phyloP scores from a whole-genome alignment of 768 basidiomycete genomes.

The Mycena latifolia region DNA sequence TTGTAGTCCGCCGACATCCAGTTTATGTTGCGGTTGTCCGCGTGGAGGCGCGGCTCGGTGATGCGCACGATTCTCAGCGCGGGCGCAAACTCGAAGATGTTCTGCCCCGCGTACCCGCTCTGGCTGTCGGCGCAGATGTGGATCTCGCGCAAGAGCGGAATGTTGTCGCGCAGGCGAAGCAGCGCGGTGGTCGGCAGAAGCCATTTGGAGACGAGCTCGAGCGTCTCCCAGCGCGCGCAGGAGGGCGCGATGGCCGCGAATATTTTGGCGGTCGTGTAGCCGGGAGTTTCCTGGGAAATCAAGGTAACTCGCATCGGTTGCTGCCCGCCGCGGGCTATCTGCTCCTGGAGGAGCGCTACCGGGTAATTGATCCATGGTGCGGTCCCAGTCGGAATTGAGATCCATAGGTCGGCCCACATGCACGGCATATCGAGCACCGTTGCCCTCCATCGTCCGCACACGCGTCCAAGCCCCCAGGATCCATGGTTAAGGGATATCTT shows the following conservation, averaged over 20 bases:
- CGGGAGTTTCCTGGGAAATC: neutral
- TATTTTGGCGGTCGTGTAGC: neutral
- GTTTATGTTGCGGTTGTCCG: too few species aligned
- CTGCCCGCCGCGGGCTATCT: neutral
- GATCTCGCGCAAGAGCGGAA: too few species aligned
- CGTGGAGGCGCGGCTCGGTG: neutral
- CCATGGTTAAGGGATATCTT: neutral
- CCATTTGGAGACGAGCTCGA: too few species aligned
- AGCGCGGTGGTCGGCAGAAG: too few species aligned
- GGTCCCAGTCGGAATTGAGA: neutral
- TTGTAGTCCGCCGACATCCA: too few species aligned
- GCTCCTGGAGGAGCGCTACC: neutral
- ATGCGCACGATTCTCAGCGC: too few species aligned
- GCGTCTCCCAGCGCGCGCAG: too few species aligned
- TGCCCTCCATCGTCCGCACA: conserved; percentile 20
- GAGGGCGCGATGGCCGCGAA: neutral
- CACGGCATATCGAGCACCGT: conserved; percentile 5
- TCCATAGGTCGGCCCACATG: conserved; percentile 11
- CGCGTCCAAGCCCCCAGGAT: too few species aligned
- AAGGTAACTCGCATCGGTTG: neutral
- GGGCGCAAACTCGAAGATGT: too few species aligned
- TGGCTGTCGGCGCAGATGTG: too few species aligned
- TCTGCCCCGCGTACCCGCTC: too few species aligned
- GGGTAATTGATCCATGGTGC: too few species aligned
- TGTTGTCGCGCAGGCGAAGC: neutral